A percentile compares a stretch with the other conserved stretches of the same genome.
Evolutionary conservation across 2,329 filamentous ascomycete species (phyloP).

Genomic region (Penicillium sp.): DNA sequence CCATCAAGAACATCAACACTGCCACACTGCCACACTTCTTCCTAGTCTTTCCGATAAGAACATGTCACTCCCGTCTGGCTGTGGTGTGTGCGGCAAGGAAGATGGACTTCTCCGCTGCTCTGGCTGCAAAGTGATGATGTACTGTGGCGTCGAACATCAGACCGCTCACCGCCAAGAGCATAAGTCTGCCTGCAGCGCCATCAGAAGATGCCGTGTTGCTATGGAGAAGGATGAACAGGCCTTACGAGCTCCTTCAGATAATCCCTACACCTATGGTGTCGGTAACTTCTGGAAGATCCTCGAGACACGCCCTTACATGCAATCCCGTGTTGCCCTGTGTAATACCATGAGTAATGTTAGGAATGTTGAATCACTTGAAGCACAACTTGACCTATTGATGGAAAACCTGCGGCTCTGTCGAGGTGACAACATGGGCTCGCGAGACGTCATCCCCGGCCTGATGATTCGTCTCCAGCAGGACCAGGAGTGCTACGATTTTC

Average conservation of each 20-base stretch:
- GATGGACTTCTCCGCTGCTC: slow-evolving; percentile 33
- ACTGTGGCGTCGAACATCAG: slow-evolving; percentile 52
- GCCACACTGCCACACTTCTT: neutral
- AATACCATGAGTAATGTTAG: slow-evolving; percentile 37
- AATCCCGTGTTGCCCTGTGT: slow-evolving; percentile 35
- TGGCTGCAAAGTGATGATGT: slow-evolving; percentile 46
- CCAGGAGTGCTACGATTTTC: slow-evolving; percentile 53
- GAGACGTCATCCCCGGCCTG: slow-evolving; percentile 43
- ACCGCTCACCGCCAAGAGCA: slow-evolving; percentile 38
- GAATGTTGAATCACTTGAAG: slow-evolving; percentile 37
- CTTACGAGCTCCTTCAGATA: slow-evolving; percentile 36
- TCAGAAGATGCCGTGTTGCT: slow-evolving; percentile 21
- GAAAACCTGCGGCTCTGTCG: slow-evolving; percentile 47
- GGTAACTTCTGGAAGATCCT: slow-evolving; percentile 48
- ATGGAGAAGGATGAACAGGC: slow-evolving; percentile 36
- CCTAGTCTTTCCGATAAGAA: neutral
- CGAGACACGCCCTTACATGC: slow-evolving; percentile 50
- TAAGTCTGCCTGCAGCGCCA: slow-evolving; percentile 32
- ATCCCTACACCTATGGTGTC: slow-evolving; percentile 41
- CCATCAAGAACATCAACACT: neutral
- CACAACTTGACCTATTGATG: slow-evolving; percentile 41
- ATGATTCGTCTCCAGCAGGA: slow-evolving; percentile 51
- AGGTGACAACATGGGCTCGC: slow-evolving; percentile 48
- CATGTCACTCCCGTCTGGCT: slow-evolving; percentile 14
- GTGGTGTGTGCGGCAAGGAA: slow-evolving; percentile 25